A percentile compares a stretch with the other conserved stretches of the same genome.
phyloP scores from a whole-genome alignment of 805 yeast species.

The Candida chilensis region DNA sequence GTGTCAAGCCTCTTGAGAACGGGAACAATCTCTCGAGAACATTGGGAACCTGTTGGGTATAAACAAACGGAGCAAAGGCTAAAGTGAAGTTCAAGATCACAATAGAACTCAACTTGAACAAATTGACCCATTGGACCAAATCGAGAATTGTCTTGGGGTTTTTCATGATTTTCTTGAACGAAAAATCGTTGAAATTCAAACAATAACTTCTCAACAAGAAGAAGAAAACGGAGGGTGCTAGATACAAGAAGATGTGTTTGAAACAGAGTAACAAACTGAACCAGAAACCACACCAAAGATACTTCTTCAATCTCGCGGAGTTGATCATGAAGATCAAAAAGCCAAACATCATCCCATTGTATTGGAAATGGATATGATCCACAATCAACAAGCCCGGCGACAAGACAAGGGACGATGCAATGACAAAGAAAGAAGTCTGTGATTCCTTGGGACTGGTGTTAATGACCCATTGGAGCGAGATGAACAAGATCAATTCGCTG shows the following conservation, averaged over 20 bases:
- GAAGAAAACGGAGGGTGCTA: slow-evolving; percentile 90
- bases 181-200: slow-evolving; percentile 32
- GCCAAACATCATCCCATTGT: slow-evolving; percentile 91
- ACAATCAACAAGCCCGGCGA: slow-evolving; percentile 88
- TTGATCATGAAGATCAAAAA: slow-evolving; percentile 66
- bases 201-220: slow-evolving; percentile 70
- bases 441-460: slow-evolving; percentile 30
- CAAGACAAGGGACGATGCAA: slow-evolving; percentile 72
- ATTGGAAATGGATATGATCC: slow-evolving; percentile 96
- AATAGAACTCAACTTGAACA: slow-evolving; percentile 51
- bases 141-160: slow-evolving; percentile 13
- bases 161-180: slow-evolving; percentile 13
- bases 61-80: slow-evolving; percentile 76
- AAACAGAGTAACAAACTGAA: slow-evolving; percentile 80
- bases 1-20: slow-evolving; percentile 89
- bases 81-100: slow-evolving; percentile 52
- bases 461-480: slow-evolving; percentile 65
- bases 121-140: slow-evolving; percentile 43
- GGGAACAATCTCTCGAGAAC: slow-evolving; percentile 74
- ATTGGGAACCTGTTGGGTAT: slow-evolving; percentile 52
- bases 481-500: slow-evolving; percentile 65
- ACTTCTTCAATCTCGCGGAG: slow-evolving; percentile 50
- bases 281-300: slow-evolving; percentile 54
- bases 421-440: slow-evolving; percentile 52
- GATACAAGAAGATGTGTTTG: slow-evolving; percentile 86